phyloP scores from a whole-genome alignment of 192 early-diverging fungal genomes.

The Coemansia sp. region DNA sequence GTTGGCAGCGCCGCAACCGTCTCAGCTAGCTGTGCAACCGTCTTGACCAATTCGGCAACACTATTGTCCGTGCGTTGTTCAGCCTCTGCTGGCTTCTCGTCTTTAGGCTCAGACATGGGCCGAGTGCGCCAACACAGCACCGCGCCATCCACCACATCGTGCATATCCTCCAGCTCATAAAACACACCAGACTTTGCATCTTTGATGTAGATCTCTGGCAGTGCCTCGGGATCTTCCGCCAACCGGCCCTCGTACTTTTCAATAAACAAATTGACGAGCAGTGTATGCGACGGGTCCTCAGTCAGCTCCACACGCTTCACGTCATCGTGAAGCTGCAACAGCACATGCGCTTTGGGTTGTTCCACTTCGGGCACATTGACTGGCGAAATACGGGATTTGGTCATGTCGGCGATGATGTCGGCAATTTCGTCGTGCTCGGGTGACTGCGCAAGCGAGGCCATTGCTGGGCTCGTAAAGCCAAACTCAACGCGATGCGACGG shows the following conservation, averaged over 20 bases:
- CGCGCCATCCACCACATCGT: slow-evolving; percentile 62
- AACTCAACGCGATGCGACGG: slow-evolving; percentile 46
- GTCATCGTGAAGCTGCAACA: slow-evolving; percentile 64
- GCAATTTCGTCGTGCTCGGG: slow-evolving; percentile 46
- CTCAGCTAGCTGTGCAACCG: slow-evolving; percentile 42
- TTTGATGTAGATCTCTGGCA: slow-evolving; percentile 69
- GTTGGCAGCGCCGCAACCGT: slow-evolving; percentile 57
- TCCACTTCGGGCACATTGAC: slow-evolving; percentile 9
- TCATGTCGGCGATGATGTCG: slow-evolving; percentile 53
- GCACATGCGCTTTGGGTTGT: slow-evolving; percentile 36
- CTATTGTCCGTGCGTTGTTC: neutral
- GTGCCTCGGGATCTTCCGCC: slow-evolving; percentile 57
- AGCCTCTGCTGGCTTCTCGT: neutral
- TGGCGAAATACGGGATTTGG: slow-evolving; percentile 27
- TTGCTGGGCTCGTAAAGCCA: slow-evolving; percentile 27
- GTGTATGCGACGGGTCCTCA: slow-evolving; percentile 59
- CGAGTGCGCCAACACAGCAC: slow-evolving; percentile 39
- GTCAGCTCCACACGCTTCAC: slow-evolving; percentile 58
- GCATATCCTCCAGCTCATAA: slow-evolving; percentile 67
- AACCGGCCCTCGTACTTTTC: slow-evolving; percentile 68
- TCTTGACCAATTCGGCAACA: slow-evolving; percentile 5
- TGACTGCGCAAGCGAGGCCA: slow-evolving; percentile 16
- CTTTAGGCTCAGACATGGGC: slow-evolving; percentile 11
- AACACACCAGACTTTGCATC: slow-evolving; percentile 57
- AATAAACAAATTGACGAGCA: slow-evolving; percentile 70